Base-by-base conservation (phyloP, 2,329 filamentous ascomycete genomes). In the Monosporascus sp. region DNA sequence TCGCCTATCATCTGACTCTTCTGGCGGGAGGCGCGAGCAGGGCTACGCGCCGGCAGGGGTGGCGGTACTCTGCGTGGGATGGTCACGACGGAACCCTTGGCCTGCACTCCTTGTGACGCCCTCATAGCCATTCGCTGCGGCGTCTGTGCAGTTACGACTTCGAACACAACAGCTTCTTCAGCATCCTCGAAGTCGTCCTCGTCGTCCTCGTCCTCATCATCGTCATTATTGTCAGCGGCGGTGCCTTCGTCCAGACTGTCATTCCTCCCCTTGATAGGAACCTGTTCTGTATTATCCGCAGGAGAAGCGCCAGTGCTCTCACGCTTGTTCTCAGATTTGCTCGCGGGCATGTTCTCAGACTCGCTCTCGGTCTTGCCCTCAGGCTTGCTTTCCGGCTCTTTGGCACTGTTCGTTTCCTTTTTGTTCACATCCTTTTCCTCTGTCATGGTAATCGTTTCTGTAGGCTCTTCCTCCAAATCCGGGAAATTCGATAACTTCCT, bases 51-150 rank as follows among this genome's bases (percentile, higher is more conserved):
- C 1, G 92, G 92, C 14, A 96, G 79, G 8, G 88, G 85, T 1
- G 92, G 91, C 1, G 90, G 83, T 1, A 86, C 72, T 37, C 91
- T 82, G 72, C 93, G 95, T 14, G 89, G 85, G 54, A 97, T 96
- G 46, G 84, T 91, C 28, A 97, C 89, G 49, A 97, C 76, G 49
- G 87, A 87, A 24, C 91, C 89, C 65, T 89, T 87, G 40, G 84
- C 87, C 31, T 81, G 78, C 53, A 91, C 84, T 52, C 84, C 79
- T 51, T 87, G 83, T 2, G 87, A 84, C 2, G 81, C 79, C 48
- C 84, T 74, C 44, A 82, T 77, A 41, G 83, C 80, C 50, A 84
- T 80, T 7, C 79, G 77, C 17, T 82, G 73, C 17, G 79, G 78
- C 56, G 82, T 78, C 20, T 79, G 75, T 17, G 81, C 76, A 5